Evolutionary conservation across 2,329 filamentous ascomycete genomes (phyloP).

Genomic region (Calonectria henricotiae): DNA sequence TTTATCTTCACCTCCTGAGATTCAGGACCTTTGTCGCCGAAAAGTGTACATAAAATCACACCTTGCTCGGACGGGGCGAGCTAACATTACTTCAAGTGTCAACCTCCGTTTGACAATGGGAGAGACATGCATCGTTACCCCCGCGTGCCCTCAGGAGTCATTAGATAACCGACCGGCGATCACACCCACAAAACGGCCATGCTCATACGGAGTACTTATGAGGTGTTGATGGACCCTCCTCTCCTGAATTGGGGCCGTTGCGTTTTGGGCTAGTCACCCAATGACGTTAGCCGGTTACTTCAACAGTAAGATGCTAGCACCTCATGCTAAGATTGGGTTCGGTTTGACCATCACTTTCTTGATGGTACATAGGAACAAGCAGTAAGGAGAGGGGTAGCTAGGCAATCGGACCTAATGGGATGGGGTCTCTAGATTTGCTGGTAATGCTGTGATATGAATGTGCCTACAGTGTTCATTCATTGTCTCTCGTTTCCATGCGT

Average conservation of each 20-base stretch:
- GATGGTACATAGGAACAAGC: conserved; percentile 3
- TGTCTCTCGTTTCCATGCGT: conserved; percentile 13
- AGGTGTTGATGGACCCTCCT: conserved; percentile 28
- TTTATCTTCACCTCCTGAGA: too few species aligned
- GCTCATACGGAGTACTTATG: conserved; percentile 30
- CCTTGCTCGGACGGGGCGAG: too few species aligned
- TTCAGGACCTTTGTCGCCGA: too few species aligned
- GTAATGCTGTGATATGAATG: conserved; percentile 5
- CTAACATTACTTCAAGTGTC: too few species aligned
- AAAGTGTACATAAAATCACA: too few species aligned
- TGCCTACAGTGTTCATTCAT: not conserved
- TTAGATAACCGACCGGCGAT: conserved; percentile 53
- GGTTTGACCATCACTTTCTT: conserved; percentile 7
- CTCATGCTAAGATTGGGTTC: conserved; percentile 34
- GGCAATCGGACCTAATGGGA: not conserved
- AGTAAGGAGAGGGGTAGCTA: not conserved
- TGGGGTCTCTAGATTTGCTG: not conserved
- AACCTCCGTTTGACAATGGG: conserved; percentile 19
- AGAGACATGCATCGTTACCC: conserved; percentile 32
- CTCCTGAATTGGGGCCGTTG: conserved; percentile 28
- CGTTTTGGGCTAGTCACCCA: conserved; percentile 30
- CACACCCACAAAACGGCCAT: conserved; percentile 37
- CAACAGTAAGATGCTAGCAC: conserved; percentile 34
- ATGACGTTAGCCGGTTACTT: conserved; percentile 44
- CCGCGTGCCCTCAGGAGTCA: conserved; percentile 39